A percentile compares a stretch with the other conserved stretches of the same genome.
phyloP scores from a whole-genome alignment of 495 filamentous ascomycete species.

The Cryomyces minteri region DNA sequence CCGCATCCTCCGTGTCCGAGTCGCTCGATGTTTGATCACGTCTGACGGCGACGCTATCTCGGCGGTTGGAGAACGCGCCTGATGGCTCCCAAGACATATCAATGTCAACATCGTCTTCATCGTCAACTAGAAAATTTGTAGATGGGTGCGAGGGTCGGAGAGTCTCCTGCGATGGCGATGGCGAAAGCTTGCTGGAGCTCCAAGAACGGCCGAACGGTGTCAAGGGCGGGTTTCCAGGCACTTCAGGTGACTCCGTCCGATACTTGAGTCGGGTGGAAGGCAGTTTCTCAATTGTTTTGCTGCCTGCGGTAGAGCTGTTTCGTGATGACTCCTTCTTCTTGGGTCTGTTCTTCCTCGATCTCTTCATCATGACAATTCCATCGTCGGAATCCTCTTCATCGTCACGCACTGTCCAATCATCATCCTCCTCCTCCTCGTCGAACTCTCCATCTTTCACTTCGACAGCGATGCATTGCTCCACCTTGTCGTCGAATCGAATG shows the following conservation, averaged over 20 bases:
- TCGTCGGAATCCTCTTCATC: conserved; percentile 53
- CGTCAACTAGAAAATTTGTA: conserved; percentile 42
- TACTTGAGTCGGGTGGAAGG: conserved; percentile 88
- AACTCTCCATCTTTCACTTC: conserved; percentile 60
- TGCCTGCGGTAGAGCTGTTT: conserved; percentile 40
- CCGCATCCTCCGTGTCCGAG: background rate
- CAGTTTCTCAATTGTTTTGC: conserved; percentile 84
- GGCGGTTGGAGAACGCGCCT: conserved; percentile 16
- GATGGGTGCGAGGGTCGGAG: conserved; percentile 51
- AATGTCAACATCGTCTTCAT: conserved; percentile 39
- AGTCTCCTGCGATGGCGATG: conserved; percentile 63
- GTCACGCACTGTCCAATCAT: conserved; percentile 24
- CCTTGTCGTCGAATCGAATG: conserved; percentile 93
- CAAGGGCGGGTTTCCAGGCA: conserved; percentile 17
- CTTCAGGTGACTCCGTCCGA: conserved; percentile 57
- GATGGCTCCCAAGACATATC: conserved; percentile 33
- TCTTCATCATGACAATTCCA: conserved; percentile 67
- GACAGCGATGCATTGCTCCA: conserved; percentile 89
- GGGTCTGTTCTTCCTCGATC: conserved; percentile 23
- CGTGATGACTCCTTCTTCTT: conserved; percentile 25
- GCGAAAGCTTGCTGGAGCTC: conserved; percentile 27
- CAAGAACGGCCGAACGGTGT: conserved; percentile 11
- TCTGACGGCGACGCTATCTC: conserved; percentile 17
- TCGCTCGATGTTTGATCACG: conserved; percentile 9
- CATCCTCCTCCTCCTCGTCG: conserved; percentile 49